Conservation (phyloP, 2,329 filamentous ascomycete genomes). For the Ophiocordyceps camponoti-floridani region DNA sequence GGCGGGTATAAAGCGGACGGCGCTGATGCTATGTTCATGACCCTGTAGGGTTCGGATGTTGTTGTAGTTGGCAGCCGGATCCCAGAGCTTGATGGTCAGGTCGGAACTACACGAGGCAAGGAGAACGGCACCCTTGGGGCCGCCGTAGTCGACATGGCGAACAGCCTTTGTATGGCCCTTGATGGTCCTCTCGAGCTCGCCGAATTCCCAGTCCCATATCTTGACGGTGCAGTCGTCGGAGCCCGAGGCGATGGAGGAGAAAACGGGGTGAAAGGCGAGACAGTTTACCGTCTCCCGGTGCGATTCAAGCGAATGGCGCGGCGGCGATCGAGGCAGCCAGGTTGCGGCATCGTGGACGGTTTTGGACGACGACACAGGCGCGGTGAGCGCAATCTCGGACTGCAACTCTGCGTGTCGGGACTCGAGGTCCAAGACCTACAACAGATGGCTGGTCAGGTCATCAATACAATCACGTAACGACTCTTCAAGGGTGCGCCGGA, state of each 20-base stretch:
- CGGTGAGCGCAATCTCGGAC: constrained; percentile 67
- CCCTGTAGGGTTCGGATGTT: constrained; percentile 84
- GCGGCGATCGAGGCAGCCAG: constrained; percentile 74
- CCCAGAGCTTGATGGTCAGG: constrained; percentile 88
- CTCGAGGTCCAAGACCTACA: constrained; percentile 94
- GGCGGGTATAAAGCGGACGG: constrained; percentile 74
- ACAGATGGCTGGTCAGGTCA: constrained; percentile 19
- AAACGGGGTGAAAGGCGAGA: constrained; percentile 82
- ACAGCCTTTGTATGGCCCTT: constrained; percentile 87
- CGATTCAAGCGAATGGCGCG: constrained; percentile 67
- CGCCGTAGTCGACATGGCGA: constrained; percentile 77
- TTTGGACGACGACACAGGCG: constrained; percentile 55
- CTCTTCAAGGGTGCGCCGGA: constrained; percentile 30
- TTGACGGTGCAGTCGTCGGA: constrained; percentile 91
- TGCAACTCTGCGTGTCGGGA: constrained; percentile 55
- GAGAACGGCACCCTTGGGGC: constrained; percentile 60
- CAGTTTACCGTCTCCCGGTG: constrained; percentile 70
- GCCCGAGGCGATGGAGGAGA: constrained; percentile 75
- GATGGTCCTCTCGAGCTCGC: constrained; percentile 75
- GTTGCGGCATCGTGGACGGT: constrained; percentile 68
- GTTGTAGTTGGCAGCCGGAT: constrained; percentile 78
- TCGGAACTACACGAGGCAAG: constrained; percentile 51
- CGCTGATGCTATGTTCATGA: constrained; percentile 79
- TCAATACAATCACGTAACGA: too few relatives aligned
- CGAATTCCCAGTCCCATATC: constrained; percentile 93